Evolutionary conservation across 768 basidiomycete species (phyloP), one percentile per base, ranked within the genome.

Genomic region (Xerocomus spinulosus): DNA sequence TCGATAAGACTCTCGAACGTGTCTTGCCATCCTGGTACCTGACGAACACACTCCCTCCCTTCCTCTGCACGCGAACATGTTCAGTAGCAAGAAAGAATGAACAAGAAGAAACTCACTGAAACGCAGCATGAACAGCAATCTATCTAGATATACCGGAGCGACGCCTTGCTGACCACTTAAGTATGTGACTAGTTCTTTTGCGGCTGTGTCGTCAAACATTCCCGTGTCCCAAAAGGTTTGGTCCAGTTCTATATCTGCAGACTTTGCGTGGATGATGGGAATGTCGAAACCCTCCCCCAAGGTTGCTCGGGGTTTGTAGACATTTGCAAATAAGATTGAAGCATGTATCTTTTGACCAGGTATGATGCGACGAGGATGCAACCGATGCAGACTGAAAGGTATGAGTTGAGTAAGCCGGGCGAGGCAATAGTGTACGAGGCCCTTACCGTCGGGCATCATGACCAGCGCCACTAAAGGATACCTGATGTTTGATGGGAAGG

Each of bases 321-420:
- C 33, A 12, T 54, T 62, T 1, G 57, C 57, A 35, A 46, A 50
- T 43, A 62, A 29, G 38, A 62, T 42, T 7, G 58, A 63, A 35
- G 57, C 53, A 17, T 62, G 61, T 2, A 62, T 44, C 17, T 62
- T 63, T 33, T 62, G 61, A 21, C 61, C 55, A 3, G 61, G 58
- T 30, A 62, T 54, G 9, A 62, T 63, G 37, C 60, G 57, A 20
- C 60, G 60, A 9, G 60, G 54, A 20, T 54, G 54, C 24, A 42
- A 1, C 35, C 35, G 41, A 41, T 61, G 60, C 25, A 9, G 18
- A 13, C 60, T 61, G 24, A 14, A 13, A 33, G n/a, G 10, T 12
- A 6, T 12, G 21, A 29, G 10, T 35, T 59, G 7, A 49, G 35
- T 1, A 41, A 42, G n/a, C n/a, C 7, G 9, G 8, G 15, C 0